Base-by-base conservation (phyloP, 495 filamentous ascomycete species). In the Penicillium chermesinum region DNA sequence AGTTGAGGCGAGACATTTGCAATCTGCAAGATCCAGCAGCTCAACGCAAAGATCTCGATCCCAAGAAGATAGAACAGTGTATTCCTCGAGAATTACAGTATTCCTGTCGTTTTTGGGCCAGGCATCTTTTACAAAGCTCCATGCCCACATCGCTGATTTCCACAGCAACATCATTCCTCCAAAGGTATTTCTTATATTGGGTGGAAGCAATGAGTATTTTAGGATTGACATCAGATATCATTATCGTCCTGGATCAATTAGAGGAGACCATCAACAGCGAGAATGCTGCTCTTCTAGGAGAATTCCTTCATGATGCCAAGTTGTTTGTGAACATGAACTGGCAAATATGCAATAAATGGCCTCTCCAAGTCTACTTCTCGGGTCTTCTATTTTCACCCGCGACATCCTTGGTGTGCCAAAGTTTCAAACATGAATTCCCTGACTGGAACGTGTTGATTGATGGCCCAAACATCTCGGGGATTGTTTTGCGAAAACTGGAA, bases 151-250 rank as follows among this genome's bases (percentile, higher is more conserved):
- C n/a, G 9, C 65, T 38, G 17, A 46, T 32, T 59, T 68, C 50
- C 41, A 39, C 41, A 13, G 59, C 66, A 13, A 43, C 66, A 38
- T 30, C 18, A 14, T 76, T 76, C 38, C 54, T 75, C 13, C 38
- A 50, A 39, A 43, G 7, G 45, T 63, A 76, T 57, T 65, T 77
- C 32, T 60, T 79, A 16, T 58, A 66, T 48, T 73, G 64, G 71
- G 25, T 74, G 18, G 67, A 76, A 58, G 66, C 64, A 33, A 47
- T 74, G 44, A 55, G 61, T 48, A 52, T 75, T 19, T 6, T 74
- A 7, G 61, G 61, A 8, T 18, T 46, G 36, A 15, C 33, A 3
- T 36, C 20, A 14, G 49, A 52, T 19, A 16, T 46, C 15, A 1
- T 41, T 2, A 37, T 14, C 1, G 42, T 52, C 18, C 12, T 52